phyloP scores from a whole-genome alignment of 2,329 filamentous ascomycete genomes.

The Claviceps digitariae region DNA sequence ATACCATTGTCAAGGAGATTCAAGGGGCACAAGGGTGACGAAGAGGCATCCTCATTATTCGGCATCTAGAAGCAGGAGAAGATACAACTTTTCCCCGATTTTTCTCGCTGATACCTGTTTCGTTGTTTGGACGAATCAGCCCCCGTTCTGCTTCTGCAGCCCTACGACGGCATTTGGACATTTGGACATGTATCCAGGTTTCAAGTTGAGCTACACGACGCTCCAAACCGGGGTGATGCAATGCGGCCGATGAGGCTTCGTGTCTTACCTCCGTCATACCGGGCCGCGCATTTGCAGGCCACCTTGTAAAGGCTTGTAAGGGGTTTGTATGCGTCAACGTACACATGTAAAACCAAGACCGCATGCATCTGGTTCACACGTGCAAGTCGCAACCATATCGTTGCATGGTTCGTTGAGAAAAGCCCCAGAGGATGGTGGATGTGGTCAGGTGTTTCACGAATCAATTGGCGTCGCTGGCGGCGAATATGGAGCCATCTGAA shows the following conservation, averaged over 20 bases:
- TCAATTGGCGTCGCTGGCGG: background rate
- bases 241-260: background rate
- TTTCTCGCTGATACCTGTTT: background rate
- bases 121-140: background rate
- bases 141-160: background rate
- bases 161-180: background rate
- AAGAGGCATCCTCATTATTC: slow-evolving; percentile 6
- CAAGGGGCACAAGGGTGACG: background rate
- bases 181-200: background rate
- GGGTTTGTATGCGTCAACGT: background rate
- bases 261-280: background rate
- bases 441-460: background rate
- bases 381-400: background rate
- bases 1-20: slow-evolving; percentile 21
- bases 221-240: background rate
- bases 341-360: background rate
- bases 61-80: slow-evolving; percentile 1
- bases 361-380: background rate
- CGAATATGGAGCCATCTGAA: background rate
- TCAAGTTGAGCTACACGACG: background rate
- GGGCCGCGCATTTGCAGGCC: background rate
- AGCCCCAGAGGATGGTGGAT: background rate
- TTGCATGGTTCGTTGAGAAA: background rate
- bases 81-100: background rate
- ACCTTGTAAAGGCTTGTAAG: background rate